Evolutionary conservation across 2,329 filamentous ascomycete genomes (phyloP).

Genomic region (Sclerotiophoma versabilis): DNA sequence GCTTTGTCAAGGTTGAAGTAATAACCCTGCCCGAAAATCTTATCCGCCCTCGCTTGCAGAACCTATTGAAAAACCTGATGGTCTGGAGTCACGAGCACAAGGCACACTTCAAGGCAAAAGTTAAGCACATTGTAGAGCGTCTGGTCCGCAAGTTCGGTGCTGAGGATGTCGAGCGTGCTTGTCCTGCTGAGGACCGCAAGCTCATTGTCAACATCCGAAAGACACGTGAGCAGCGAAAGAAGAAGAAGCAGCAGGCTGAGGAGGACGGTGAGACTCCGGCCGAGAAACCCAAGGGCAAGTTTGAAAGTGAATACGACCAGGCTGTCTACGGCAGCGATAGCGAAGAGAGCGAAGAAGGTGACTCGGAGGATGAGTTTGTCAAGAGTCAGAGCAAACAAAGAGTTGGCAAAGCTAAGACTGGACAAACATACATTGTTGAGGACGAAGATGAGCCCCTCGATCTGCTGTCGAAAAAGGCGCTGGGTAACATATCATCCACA

Average conservation of each 20-base stretch:
- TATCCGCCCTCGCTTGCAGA: conserved; percentile 77
- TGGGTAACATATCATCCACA: conserved; percentile 92
- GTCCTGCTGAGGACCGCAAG: conserved; percentile 86
- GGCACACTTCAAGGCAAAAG: conserved; percentile 93
- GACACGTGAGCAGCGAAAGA: conserved; percentile 88
- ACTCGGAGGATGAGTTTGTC: conserved; percentile 48
- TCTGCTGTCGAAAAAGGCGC: conserved; percentile 83
- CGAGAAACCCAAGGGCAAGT: conserved; percentile 64
- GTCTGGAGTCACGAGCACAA: conserved; percentile 99
- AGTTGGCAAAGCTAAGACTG: conserved; percentile 52
- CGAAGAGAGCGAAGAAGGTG: conserved; percentile 63
- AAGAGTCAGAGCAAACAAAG: conserved; percentile 40
- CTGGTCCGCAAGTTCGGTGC: conserved; percentile 92
- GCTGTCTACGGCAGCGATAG: conserved; percentile 80
- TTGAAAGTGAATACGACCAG: conserved; percentile 93
- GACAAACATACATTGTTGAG: conserved; percentile 86
- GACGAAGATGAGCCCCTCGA: conserved; percentile 95
- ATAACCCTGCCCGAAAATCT: conserved; percentile 82
- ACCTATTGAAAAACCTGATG: conserved; percentile 87
- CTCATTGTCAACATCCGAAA: conserved; percentile 94
- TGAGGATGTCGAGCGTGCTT: conserved; percentile 78
- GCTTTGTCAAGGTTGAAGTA: conserved; percentile 95
- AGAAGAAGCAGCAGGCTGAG: conserved; percentile 76
- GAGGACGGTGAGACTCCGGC: conserved; percentile 60
- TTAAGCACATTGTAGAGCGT: conserved; percentile 96